Conservation (phyloP, 202 grass and related monocot genomes). For the Dendrocalamus latiflorus region DNA sequence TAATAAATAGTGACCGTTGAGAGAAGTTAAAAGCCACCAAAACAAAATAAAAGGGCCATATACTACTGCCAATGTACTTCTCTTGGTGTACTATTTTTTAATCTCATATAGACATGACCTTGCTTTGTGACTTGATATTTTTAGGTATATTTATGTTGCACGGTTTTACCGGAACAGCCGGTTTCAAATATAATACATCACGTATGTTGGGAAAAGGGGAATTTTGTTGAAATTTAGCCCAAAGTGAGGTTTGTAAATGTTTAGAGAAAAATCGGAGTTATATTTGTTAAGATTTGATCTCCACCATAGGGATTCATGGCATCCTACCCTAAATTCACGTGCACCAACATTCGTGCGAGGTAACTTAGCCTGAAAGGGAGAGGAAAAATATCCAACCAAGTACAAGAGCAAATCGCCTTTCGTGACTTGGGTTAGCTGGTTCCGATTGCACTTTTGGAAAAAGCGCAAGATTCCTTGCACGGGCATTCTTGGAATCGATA, state of each 20-base stretch:
- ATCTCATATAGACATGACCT: neutral
- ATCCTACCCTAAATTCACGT: neutral
- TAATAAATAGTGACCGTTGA: too few relatives aligned
- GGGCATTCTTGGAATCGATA: neutral
- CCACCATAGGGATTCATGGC: neutral
- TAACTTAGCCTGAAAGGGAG: conserved; percentile 24
- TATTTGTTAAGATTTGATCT: neutral
- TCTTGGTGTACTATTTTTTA: neutral
- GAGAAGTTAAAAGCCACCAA: too few relatives aligned
- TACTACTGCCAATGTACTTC: neutral
- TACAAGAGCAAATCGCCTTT: conserved; percentile 24
- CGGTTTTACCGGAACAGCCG: neutral
- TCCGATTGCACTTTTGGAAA: conserved; percentile 20
- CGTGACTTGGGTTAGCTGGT: conserved; percentile 4
- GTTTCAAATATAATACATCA: neutral
- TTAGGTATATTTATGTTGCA: neutral
- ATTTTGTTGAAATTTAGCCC: neutral
- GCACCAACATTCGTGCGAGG: neutral
- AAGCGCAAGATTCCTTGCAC: conserved; percentile 40
- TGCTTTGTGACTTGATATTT: neutral
- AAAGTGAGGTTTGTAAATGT: too few relatives aligned
- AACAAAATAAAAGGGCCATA: too few relatives aligned
- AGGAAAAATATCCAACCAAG: conserved; percentile 33
- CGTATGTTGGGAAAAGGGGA: neutral
- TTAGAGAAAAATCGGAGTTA: neutral